Conservation (phyloP, 768 basidiomycete species). For the Phylloporus scabripes region DNA sequence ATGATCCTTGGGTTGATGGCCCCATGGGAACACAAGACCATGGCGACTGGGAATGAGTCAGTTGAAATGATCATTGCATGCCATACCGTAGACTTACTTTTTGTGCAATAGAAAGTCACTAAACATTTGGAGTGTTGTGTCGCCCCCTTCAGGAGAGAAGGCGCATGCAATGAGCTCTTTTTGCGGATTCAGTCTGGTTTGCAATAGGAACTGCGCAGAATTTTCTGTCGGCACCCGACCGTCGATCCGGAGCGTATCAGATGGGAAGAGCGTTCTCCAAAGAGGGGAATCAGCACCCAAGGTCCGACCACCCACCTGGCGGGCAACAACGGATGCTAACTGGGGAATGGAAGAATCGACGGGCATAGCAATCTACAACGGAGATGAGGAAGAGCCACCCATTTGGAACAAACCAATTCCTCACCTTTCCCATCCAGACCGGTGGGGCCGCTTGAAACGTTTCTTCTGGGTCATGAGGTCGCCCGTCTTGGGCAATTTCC, state of each 20-base stretch:
- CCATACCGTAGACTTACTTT: constrained; percentile 44
- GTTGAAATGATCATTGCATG: constrained; percentile 8
- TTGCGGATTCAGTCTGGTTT: constrained; percentile 67
- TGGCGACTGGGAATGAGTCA: constrained; percentile 55
- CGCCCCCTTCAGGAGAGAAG: constrained; percentile 51
- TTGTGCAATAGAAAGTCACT: constrained; percentile 66
- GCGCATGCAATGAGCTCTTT: constrained; percentile 80
- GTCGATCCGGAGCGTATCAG: constrained; percentile 66
- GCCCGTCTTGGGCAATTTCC: constrained; percentile 19
- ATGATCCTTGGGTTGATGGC: constrained; percentile 62
- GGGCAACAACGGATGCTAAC: constrained; percentile 60
- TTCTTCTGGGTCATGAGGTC: constrained; percentile 39
- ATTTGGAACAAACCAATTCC: constrained; percentile 15
- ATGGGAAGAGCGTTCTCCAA: constrained; percentile 76
- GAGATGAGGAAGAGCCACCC: constrained; percentile 11
- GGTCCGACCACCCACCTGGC: constrained; percentile 73
- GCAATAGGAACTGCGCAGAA: constrained; percentile 72
- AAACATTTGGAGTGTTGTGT: constrained; percentile 50
- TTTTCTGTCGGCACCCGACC: constrained; percentile 77
- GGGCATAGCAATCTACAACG: constrained; percentile 68
- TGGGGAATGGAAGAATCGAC: constrained; percentile 65
- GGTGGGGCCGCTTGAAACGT: constrained; percentile 50
- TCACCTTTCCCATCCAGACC: constrained; percentile 75
- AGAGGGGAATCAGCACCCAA: constrained; percentile 52
- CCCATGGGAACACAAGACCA: constrained; percentile 85